phyloP scores from a whole-genome alignment of 2,329 filamentous ascomycete species.

The Botrytis squamosa region DNA sequence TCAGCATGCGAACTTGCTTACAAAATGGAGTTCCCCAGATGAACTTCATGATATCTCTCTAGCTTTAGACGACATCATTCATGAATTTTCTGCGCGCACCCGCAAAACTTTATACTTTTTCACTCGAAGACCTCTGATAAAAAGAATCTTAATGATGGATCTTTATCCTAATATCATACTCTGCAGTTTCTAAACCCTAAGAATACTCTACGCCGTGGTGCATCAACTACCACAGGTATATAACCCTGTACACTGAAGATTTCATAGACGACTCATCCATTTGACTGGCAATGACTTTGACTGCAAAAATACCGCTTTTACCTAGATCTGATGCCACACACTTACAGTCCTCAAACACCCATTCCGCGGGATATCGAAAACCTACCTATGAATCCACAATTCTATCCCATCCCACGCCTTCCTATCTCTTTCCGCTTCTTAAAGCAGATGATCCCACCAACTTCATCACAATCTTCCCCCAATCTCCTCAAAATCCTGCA shows the following conservation, averaged over 20 bases:
- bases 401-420: rapidly evolving
- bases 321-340: background rate
- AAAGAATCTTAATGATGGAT: too few species aligned
- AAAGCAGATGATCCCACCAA: background rate
- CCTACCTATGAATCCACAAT: background rate
- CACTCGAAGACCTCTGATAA: too few species aligned
- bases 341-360: background rate
- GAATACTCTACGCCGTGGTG: too few species aligned
- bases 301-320: background rate
- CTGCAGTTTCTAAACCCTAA: background rate
- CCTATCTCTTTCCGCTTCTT: background rate
- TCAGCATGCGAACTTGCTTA: background rate
- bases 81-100: too few species aligned
- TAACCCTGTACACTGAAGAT: background rate
- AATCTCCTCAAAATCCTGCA: too few species aligned
- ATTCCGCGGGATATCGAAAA: too few species aligned
- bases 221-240: background rate
- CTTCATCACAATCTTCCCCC: background rate
- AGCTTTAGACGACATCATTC: background rate
- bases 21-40: background rate
- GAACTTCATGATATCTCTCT: background rate
- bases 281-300: background rate
- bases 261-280: background rate
- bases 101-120: too few species aligned
- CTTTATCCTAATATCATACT: too few species aligned